A percentile compares a stretch with the other conserved stretches of the same genome.
phyloP scores from a whole-genome alignment of 768 basidiomycete species.

The Lanmaoa pseudosensibilis region DNA sequence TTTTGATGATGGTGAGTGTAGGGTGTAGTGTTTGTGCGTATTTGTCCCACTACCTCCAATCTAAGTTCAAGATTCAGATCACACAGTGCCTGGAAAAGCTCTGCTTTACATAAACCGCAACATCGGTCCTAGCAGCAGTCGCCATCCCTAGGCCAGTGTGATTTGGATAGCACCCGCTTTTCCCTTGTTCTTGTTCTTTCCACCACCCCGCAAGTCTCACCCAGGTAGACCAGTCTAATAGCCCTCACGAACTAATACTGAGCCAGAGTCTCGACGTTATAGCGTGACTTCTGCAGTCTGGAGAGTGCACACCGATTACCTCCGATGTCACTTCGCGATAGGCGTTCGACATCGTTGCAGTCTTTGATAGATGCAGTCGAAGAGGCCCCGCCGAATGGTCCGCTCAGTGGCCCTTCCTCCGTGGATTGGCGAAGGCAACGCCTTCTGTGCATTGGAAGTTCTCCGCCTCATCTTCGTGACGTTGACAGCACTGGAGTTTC shows the following conservation, averaged over 20 bases:
- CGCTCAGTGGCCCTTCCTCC: slow-evolving; percentile 50
- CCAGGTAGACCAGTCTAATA: not conserved
- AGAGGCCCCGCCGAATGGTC: slow-evolving; percentile 30
- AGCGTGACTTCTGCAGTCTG: not conserved
- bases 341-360: slow-evolving; percentile 21
- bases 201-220: not conserved
- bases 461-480: not conserved
- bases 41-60: slow-evolving; percentile 14
- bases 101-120: not conserved
- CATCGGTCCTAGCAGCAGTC: not conserved
- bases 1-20: slow-evolving; percentile 8
- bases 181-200: not conserved
- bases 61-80: not conserved
- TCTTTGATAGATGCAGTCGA: slow-evolving; percentile 15
- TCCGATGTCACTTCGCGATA: slow-evolving; percentile 20
- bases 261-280: not conserved
- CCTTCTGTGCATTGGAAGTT: slow-evolving; percentile 52
- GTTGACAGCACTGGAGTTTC: slow-evolving; percentile 5
- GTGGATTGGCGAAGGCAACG: slow-evolving; percentile 63
- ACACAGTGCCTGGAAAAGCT: not conserved
- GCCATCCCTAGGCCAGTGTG: not conserved
- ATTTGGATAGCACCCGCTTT: too few relatives aligned
- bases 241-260: not conserved
- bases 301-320: not conserved
- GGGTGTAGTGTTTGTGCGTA: slow-evolving; percentile 17